Base-by-base conservation (phyloP, 257 asterid species). In the Coffea eugenioides region DNA sequence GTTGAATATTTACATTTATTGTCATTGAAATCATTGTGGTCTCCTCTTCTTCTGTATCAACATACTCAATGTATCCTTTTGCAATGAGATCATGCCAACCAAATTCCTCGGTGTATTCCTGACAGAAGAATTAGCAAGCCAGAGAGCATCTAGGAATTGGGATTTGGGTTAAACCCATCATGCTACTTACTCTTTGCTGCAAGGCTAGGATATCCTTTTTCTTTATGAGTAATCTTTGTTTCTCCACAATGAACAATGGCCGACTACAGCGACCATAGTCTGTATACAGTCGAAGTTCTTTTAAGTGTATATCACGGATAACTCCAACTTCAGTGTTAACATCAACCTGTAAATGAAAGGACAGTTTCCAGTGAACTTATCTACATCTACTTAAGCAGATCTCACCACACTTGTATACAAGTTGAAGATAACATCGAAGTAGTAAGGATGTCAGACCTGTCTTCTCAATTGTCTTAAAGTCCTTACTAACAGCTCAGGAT, bases 11-110 rank as follows among this genome's bases (percentile, higher is more conserved):
- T 57, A 80, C 81, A 59, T 31, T 77, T 46, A 76, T 76, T 16
- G 77, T 70, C 79, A 82, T 75, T 23, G 84, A 80, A 76, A 77
- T 71, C 83, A 75, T 80, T 23, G 84, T 77, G 41, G 76, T 73
- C 74, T 71, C 79, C 18, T 79, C 81, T 51, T 84, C 78, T 23
- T 31, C 76, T 18, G 78, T 77, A 57, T 80, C 80, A 52, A 84
- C 67, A 81, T 84, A 84, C 31, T 84, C 87, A 11, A 84, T 74
- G 68, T 78, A 81, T 45, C 87, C 87, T 64, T 81, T 84, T 8
- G 82, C 69, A 36, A 84, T 80, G 69, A 84, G 82, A 74, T 84
- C 87, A 73, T 84, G 87, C 87, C 87, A 84, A 41, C 85, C 87
- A 51, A 82, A 62, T 45, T 84, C 87, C 20, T 84, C 87, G 1